A percentile compares a stretch with the other conserved stretches of the same genome.
These are phyloP conservation scores for Cercospora janseana DNA, from an alignment of 2,329 filamentous ascomycete genomes.

Conservation along the genomic window DNA sequence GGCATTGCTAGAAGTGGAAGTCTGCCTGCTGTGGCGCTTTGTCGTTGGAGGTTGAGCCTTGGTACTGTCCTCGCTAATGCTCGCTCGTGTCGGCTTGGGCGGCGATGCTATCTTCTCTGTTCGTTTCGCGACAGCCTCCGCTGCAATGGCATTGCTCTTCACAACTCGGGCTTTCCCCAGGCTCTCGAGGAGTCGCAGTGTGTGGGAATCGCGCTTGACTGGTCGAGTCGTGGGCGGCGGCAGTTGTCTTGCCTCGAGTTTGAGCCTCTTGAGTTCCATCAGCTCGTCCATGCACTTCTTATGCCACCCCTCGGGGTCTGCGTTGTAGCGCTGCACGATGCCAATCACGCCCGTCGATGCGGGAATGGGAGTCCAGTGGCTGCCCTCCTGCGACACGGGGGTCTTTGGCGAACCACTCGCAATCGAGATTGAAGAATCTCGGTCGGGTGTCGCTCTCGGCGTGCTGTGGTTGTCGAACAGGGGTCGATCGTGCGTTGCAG, in stretches of 20 bases:
- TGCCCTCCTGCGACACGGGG: not conserved
- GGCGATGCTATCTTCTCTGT: slow-evolving; percentile 8
- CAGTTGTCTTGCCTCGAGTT: slow-evolving; percentile 13
- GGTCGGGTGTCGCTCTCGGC: slow-evolving; percentile 10
- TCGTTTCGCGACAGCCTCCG: slow-evolving; percentile 8
- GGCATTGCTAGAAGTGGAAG: slow-evolving; percentile 17
- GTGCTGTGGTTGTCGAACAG: slow-evolving; percentile 16
- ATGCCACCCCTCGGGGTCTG: slow-evolving; percentile 20
- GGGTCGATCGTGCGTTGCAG: slow-evolving; percentile 10
- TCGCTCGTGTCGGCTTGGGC: slow-evolving; percentile 8
- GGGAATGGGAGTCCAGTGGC: not conserved
- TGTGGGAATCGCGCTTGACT: slow-evolving; percentile 18
- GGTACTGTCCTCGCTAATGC: not conserved
- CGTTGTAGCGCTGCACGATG: slow-evolving; percentile 10
- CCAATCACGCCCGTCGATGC: not conserved
- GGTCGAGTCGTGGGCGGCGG: slow-evolving; percentile 16
- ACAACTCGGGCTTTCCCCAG: slow-evolving; percentile 19
- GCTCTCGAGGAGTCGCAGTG: slow-evolving; percentile 20
- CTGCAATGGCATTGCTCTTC: slow-evolving; percentile 16
- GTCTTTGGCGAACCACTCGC: not conserved
- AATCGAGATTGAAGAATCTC: not conserved
- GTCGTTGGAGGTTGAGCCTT: slow-evolving; percentile 17
- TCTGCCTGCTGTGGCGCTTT: slow-evolving; percentile 21
- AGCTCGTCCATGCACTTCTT: slow-evolving; percentile 19
- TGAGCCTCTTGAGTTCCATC: slow-evolving; percentile 14